These are phyloP conservation scores for Schizosaccharomyces japonicus DNA, from an alignment of 805 yeast genomes.

Conservation along the genomic window DNA sequence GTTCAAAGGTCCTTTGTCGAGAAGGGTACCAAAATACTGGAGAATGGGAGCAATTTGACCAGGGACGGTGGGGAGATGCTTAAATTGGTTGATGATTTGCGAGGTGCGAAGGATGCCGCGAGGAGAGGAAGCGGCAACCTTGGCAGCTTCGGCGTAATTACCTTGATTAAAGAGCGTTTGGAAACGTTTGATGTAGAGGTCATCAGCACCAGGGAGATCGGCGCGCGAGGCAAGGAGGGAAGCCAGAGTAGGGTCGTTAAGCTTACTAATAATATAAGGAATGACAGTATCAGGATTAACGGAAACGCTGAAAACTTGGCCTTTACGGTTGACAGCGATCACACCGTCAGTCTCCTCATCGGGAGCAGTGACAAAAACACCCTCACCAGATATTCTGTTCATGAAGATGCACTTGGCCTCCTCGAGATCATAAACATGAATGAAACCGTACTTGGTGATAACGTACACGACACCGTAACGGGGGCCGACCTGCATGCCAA, in stretches of 20 bases:
- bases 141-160: constrained; percentile 79
- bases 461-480: constrained; percentile 70
- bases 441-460: constrained; percentile 86
- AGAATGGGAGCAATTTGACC: constrained; percentile 87
- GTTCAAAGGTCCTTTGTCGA: constrained; percentile 82
- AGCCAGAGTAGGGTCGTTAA: constrained; percentile 71
- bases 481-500: constrained; percentile 65
- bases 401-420: constrained; percentile 80
- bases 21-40: constrained; percentile 71
- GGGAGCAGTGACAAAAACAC: constrained; percentile 69
- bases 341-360: constrained; percentile 60
- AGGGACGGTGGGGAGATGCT: constrained; percentile 71
- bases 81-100: constrained; percentile 78
- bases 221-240: constrained; percentile 79
- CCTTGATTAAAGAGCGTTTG: constrained; percentile 63
- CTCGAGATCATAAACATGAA: constrained; percentile 84
- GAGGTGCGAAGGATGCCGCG: constrained; percentile 64
- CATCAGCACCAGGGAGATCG: constrained; percentile 92
- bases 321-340: constrained; percentile 77
- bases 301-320: constrained; percentile 85
- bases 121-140: constrained; percentile 85
- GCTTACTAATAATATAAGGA: constrained; percentile 67
- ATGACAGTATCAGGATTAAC: constrained; percentile 62
- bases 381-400: constrained; percentile 87
- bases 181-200: constrained; percentile 72